These are phyloP conservation scores for Dictyostelium firmibasis DNA, from an alignment of 78 protist genomes.

Conservation along the genomic window DNA sequence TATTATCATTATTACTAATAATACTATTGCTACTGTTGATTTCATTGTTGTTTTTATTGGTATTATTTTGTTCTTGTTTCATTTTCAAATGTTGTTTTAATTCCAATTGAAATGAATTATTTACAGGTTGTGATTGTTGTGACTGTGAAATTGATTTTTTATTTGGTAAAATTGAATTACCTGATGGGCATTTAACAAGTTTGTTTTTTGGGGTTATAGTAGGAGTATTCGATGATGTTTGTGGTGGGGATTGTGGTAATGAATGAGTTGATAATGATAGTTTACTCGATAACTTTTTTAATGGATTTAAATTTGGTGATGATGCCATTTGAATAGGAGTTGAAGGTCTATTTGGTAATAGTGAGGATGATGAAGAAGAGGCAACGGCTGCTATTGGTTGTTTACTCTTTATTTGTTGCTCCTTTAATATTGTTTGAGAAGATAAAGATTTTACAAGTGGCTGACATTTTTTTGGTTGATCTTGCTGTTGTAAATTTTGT, in stretches of 20 bases:
- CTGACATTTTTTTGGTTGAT: neutral
- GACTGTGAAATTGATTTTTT: neutral
- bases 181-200: slow-evolving; percentile 10
- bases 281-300: neutral
- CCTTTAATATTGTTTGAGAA: neutral
- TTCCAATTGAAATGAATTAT: slow-evolving; percentile 47
- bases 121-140: neutral
- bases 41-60: neutral
- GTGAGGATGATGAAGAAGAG: neutral
- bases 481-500: neutral
- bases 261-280: slow-evolving; percentile 14
- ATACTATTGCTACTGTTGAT: neutral
- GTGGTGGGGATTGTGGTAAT: neutral
- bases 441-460: slow-evolving; percentile 2
- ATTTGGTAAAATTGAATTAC: neutral
- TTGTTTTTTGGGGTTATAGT: neutral
- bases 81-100: slow-evolving; percentile 25
- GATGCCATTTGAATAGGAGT: slow-evolving; percentile 14
- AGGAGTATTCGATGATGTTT: neutral
- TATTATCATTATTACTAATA: neutral
- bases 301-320: neutral
- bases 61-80: slow-evolving; percentile 6
- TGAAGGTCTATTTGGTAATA: neutral
- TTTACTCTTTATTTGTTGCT: neutral
- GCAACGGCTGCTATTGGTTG: neutral